phyloP scores from a whole-genome alignment of 441 rosid genomes.

The Rhodomyrtus psidioides region DNA sequence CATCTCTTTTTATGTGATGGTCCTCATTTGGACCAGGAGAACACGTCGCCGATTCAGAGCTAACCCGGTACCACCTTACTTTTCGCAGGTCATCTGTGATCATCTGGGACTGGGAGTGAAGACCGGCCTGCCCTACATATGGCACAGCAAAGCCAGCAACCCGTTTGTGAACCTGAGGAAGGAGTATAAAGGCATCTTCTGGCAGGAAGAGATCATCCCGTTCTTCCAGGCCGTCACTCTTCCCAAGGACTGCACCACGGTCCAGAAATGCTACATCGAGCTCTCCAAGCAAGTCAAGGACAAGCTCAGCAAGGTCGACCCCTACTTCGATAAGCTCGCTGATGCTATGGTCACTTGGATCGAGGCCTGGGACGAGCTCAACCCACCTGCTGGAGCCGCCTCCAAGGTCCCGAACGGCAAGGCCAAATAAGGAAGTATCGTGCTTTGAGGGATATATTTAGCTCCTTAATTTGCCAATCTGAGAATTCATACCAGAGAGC shows the following conservation, averaged over 20 bases:
- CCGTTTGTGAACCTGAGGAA: constrained; percentile 84
- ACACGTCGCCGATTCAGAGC: not conserved
- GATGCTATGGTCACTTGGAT: constrained; percentile 96
- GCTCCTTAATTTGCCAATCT: not conserved
- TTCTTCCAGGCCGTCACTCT: constrained; percentile 69
- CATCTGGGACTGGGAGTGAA: constrained; percentile 86
- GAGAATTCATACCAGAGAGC: not conserved
- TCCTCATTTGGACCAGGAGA: not conserved
- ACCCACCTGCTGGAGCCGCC: constrained; percentile 11
- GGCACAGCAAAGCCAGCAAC: constrained; percentile 97
- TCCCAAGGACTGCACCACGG: constrained; percentile 72
- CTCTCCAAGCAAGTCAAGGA: constrained; percentile 76
- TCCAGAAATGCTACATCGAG: constrained; percentile 81
- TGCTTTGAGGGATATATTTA: not conserved
- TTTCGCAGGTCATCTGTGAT: constrained; percentile 65
- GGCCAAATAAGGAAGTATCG: not conserved
- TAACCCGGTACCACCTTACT: not conserved
- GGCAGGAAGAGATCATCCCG: constrained; percentile 92
- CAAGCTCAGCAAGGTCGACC: constrained; percentile 59
- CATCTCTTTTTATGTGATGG: not conserved
- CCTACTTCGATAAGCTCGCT: constrained; percentile 72
- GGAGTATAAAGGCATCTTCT: constrained; percentile 86
- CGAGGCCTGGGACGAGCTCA: constrained; percentile 91
- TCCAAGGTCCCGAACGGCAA: not conserved
- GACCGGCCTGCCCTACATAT: constrained; percentile 87